Conservation (phyloP, 495 filamentous ascomycete species). For the Hypoxylon subgilvum region DNA sequence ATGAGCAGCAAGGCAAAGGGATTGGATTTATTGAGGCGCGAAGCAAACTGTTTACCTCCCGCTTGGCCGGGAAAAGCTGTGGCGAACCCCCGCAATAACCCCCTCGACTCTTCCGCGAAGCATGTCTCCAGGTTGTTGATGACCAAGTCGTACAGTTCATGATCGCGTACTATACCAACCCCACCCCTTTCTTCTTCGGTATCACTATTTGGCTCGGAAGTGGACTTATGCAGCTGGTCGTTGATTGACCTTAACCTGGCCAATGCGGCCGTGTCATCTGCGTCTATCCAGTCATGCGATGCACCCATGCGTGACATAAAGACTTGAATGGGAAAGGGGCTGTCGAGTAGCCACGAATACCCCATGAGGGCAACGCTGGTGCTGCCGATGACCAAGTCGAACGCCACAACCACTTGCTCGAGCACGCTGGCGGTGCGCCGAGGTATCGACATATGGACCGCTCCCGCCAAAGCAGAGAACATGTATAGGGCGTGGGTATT, state of each 20-base stretch:
- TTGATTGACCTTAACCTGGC: constrained; percentile 30
- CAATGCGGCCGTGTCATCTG: constrained; percentile 29
- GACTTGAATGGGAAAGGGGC: constrained; percentile 32
- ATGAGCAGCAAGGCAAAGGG: constrained; percentile 44
- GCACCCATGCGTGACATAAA: constrained; percentile 30
- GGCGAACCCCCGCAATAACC: constrained; percentile 32
- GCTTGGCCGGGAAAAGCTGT: constrained; percentile 32
- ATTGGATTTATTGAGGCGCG: constrained; percentile 35
- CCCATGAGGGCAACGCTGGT: constrained; percentile 34
- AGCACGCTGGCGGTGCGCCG: constrained; percentile 23
- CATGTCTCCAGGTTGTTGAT: constrained; percentile 29
- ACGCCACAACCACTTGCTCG: constrained; percentile 32
- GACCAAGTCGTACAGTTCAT: constrained; percentile 29
- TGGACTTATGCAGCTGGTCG: constrained; percentile 17
- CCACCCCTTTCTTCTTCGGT: not conserved
- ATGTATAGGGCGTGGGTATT: constrained; percentile 42
- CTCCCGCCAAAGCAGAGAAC: constrained; percentile 42
- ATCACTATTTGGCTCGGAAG: constrained; percentile 9
- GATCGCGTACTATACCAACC: constrained; percentile 6
- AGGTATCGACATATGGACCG: constrained; percentile 42
- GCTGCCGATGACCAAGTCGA: constrained; percentile 41
- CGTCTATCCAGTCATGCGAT: constrained; percentile 28
- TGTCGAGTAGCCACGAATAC: constrained; percentile 38
- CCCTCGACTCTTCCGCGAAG: constrained; percentile 40
- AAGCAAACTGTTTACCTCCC: constrained; percentile 38